phyloP scores from a whole-genome alignment of 768 basidiomycete genomes.

The Macrolepiota dolichaula region DNA sequence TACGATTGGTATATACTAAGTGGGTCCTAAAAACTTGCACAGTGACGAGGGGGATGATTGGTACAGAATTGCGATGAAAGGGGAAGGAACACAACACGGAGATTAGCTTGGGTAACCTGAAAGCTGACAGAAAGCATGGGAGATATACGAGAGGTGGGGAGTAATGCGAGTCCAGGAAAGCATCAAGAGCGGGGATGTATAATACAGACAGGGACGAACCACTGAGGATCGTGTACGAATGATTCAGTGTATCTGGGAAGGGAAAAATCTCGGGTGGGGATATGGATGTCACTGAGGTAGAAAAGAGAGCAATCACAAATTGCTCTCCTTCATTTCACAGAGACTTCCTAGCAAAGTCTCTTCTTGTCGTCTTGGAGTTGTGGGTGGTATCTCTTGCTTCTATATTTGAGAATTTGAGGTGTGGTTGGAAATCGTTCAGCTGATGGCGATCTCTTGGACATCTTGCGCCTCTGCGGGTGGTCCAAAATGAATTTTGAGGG shows the following conservation, averaged over 20 bases:
- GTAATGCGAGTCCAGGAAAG: background rate
- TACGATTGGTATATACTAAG: slow-evolving; percentile 5
- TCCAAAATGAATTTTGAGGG: slow-evolving; percentile 13
- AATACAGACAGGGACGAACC: background rate
- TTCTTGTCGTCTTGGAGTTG: background rate
- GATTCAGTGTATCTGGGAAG: background rate
- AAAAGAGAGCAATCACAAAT: background rate
- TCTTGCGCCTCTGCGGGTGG: slow-evolving; percentile 16
- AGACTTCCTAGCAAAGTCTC: slow-evolving; percentile 9
- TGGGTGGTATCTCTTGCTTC: slow-evolving; percentile 1
- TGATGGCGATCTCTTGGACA: slow-evolving; percentile 12
- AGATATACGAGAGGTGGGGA: background rate
- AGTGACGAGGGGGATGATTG: background rate
- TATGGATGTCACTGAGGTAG: background rate
- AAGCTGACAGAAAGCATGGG: background rate
- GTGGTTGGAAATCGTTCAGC: background rate
- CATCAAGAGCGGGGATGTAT: background rate
- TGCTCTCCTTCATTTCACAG: background rate
- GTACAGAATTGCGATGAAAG: background rate
- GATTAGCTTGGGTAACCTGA: background rate
- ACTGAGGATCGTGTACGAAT: background rate
- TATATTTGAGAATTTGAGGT: background rate
- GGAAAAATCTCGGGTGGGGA: background rate
- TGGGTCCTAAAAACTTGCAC: background rate
- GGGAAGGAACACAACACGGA: background rate